Base-by-base conservation (phyloP, 2,329 filamentous ascomycete species). In the Alternaria solani region DNA sequence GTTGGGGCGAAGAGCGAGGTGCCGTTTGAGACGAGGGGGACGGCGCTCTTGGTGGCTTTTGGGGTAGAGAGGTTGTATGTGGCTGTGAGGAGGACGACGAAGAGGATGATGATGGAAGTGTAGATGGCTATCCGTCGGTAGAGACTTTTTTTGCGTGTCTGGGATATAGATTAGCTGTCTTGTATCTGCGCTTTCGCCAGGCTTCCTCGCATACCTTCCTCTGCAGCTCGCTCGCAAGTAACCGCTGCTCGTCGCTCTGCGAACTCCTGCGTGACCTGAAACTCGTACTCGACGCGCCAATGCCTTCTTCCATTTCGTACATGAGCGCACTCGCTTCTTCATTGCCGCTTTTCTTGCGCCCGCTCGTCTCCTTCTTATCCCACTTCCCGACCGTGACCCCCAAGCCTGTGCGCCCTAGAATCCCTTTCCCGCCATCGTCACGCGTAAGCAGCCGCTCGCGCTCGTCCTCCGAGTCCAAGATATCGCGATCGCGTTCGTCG, bases 231-330 rank as follows among this genome's bases (percentile, higher is more conserved):
- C 87, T 64, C 80, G 84, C 71, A 80, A 81, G 80, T 83, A 90
- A 64, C 44, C 80, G 81, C 66, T 84, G 81, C 66, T 81, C 80
- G 66, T 86, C 85, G 28, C 72, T 74, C 62, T 83, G 78, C 38
- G 77, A 79, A 34, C 80, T 81, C 52, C 74, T 69, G 34, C 78
- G 70, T 26, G 74, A 76, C 28, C 63, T 60, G 16, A 77, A 56
- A 38, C 68, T 74, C n/a, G 68, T 62, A 47, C 65, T 89, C 81
- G 82, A 91, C 62, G 85, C 88, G 72, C 91, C 85, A 2, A 84
- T 86, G 1, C 93, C 92, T 74, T 93, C 90, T 78, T 97, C 94
- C 90, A 94, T 92, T 80, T 95, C 91, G 76, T 92, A 94, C 89
- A 96, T 92, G 71, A 96, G 82, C 76, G 89, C 87, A 38, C 90